A percentile compares a stretch with the other conserved stretches of the same genome.
Evolutionary conservation across 129 eudicot species (phyloP).

Genomic region (Flaveria ramosissima): DNA sequence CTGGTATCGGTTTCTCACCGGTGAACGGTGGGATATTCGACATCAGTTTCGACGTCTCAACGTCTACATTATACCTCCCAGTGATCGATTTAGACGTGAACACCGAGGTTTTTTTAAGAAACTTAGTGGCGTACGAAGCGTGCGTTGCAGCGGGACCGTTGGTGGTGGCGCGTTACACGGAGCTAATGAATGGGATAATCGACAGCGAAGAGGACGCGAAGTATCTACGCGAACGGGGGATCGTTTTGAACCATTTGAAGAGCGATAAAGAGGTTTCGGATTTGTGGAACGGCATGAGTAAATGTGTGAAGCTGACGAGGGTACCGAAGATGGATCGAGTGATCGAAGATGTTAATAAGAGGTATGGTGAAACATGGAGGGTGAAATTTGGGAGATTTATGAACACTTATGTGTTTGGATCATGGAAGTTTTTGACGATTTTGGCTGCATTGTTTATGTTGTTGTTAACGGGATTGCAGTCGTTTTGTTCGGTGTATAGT

Average conservation of each 20-base stretch:
- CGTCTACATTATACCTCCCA: slow-evolving; percentile 46
- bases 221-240: slow-evolving; percentile 47
- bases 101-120: slow-evolving; percentile 49
- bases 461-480: slow-evolving; percentile 48
- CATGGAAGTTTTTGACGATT: slow-evolving; percentile 57
- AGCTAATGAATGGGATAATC: slow-evolving; percentile 73
- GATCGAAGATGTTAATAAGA: slow-evolving; percentile 60
- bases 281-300: slow-evolving; percentile 82
- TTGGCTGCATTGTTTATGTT: slow-evolving; percentile 50
- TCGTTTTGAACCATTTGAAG: slow-evolving; percentile 61
- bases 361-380: slow-evolving; percentile 50
- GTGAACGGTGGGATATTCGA: slow-evolving; percentile 39
- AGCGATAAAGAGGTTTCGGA: slow-evolving; percentile 69
- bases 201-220: slow-evolving; percentile 60
- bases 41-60: slow-evolving; percentile 40
- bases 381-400: slow-evolving; percentile 45
- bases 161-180: slow-evolving; percentile 69
- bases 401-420: slow-evolving; percentile 42
- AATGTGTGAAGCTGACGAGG: slow-evolving; percentile 54
- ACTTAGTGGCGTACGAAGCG: slow-evolving; percentile 74
- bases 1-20: slow-evolving; percentile 50
- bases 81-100: slow-evolving; percentile 42
- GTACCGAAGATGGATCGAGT: slow-evolving; percentile 55
- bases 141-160: slow-evolving; percentile 53
- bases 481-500: slow-evolving; percentile 41